phyloP scores from a whole-genome alignment of 345 rosid genomes.

The Euphorbia tirucalli region DNA sequence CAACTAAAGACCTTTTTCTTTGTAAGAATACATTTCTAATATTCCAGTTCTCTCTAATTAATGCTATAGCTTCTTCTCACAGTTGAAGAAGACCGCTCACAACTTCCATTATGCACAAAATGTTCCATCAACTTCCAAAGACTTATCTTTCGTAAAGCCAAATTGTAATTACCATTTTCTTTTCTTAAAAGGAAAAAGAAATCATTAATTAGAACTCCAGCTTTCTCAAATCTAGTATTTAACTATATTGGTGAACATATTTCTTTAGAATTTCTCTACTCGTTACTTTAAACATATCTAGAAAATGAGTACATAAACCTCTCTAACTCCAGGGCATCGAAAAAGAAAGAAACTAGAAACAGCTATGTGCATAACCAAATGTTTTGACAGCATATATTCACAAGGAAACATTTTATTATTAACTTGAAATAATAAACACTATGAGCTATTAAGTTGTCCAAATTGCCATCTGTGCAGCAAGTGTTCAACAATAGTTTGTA shows the following conservation, averaged over 20 bases:
- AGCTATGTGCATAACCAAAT: not conserved
- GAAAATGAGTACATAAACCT: not conserved
- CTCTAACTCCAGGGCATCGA: not conserved
- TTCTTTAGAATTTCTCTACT: not conserved
- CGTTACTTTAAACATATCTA: not conserved
- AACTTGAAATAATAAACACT: not conserved
- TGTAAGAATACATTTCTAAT: not conserved
- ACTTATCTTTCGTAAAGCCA: not conserved
- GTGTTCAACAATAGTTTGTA: not conserved
- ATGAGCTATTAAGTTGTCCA: not conserved
- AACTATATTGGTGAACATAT: not conserved
- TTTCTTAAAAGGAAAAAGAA: not conserved
- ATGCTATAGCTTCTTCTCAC: not conserved
- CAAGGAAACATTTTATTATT: not conserved
- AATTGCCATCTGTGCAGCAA: not conserved
- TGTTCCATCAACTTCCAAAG: not conserved
- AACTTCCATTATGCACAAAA: not conserved
- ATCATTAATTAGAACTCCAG: not conserved
- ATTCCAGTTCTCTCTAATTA: not conserved
- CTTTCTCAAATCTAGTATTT: not conserved
- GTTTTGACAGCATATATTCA: not conserved
- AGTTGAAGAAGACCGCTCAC: not conserved
- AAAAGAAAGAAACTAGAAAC: not conserved
- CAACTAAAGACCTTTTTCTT: not conserved
- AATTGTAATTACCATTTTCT: not conserved